phyloP scores from a whole-genome alignment of 2,329 filamentous ascomycete genomes.

The Pestalotiopsis sp. region DNA sequence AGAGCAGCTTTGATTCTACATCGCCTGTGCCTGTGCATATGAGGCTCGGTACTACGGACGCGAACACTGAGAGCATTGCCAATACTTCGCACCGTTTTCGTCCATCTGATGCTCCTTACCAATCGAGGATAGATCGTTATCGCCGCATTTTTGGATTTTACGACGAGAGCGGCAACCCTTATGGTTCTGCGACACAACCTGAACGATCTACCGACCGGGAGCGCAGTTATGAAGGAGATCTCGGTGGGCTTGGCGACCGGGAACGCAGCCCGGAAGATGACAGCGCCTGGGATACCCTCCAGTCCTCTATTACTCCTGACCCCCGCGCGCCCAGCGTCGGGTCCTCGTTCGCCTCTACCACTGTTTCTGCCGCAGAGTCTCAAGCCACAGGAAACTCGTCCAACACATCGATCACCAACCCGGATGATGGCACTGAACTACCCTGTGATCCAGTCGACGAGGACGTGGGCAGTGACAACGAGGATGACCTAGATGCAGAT shows the following conservation, averaged over 20 bases:
- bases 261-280: conserved; percentile 73
- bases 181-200: not conserved
- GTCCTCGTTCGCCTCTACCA: conserved; percentile 78
- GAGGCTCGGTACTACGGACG: not conserved
- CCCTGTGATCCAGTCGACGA: conserved; percentile 57
- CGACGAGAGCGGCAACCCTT: conserved; percentile 7
- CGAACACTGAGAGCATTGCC: not conserved
- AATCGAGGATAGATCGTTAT: not conserved
- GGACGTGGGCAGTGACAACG: conserved; percentile 56
- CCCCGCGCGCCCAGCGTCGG: conserved; percentile 77
- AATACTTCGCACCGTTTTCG: not conserved
- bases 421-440: conserved; percentile 43
- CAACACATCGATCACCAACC: conserved; percentile 47
- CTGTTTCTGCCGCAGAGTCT: conserved; percentile 47
- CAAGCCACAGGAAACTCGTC: conserved; percentile 47
- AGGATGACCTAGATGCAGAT: conserved; percentile 41
- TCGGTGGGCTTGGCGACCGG: conserved; percentile 83
- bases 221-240: conserved; percentile 15
- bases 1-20: conserved; percentile 6
- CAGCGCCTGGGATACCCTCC: conserved; percentile 76
- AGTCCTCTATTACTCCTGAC: conserved; percentile 80
- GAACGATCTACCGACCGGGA: conserved; percentile 1
- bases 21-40: not conserved
- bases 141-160: conserved; percentile 15
- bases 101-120: not conserved